These are phyloP conservation scores for Rosa lucieae DNA, from an alignment of 306 rosid genomes.

Conservation along the genomic window DNA sequence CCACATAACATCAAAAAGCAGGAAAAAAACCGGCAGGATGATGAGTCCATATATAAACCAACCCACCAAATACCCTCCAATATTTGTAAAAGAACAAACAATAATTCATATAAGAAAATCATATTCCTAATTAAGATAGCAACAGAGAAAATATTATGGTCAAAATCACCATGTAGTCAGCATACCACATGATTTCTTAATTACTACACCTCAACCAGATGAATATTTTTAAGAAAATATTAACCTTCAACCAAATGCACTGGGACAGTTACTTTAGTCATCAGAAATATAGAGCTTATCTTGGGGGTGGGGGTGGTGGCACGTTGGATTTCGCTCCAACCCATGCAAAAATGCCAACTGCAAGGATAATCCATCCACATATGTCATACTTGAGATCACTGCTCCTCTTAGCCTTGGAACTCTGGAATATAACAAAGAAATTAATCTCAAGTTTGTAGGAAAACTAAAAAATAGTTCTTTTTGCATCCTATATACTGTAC, in stretches of 20 bases:
- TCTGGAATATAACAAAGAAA: conserved; percentile 32
- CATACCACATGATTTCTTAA: conserved; percentile 27
- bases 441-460: neutral
- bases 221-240: conserved; percentile 21
- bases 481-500: neutral
- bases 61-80: conserved; percentile 17
- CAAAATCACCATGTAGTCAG: conserved; percentile 18
- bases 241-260: conserved; percentile 27
- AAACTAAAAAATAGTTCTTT: neutral
- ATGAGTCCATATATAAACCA: conserved; percentile 6
- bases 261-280: conserved; percentile 16
- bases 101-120: conserved; percentile 12
- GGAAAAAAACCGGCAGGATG: neutral
- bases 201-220: conserved; percentile 18
- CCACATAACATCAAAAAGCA: neutral
- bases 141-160: neutral
- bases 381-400: conserved; percentile 72
- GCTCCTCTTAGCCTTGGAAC: conserved; percentile 58
- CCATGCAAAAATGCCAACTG: conserved; percentile 68
- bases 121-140: conserved; percentile 12
- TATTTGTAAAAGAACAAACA: conserved; percentile 1
- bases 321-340: conserved; percentile 67
- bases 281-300: conserved; percentile 35
- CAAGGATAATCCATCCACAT: conserved; percentile 83
- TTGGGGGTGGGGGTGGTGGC: conserved; percentile 61